Base-by-base conservation (phyloP, 179 eudicot species). In the Spergularia azorica region DNA sequence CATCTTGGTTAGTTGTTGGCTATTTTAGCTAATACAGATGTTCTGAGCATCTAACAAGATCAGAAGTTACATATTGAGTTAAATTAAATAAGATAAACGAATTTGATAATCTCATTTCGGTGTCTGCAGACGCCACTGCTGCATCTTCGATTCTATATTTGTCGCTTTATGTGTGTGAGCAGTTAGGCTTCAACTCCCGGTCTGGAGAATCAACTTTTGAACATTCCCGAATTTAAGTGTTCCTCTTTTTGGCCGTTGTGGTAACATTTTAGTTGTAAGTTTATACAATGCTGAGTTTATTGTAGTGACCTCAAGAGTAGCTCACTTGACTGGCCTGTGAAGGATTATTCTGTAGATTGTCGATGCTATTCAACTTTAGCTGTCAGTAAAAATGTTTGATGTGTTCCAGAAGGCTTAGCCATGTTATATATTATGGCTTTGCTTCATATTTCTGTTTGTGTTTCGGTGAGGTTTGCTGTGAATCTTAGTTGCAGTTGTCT, bases 1-100 rank as follows among this genome's bases (percentile, higher is more conserved):
- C 54, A n/a, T 63, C 67, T 66, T n/a, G 70, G 52, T 66, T 43
- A 65, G 15, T 65, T 65, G 16, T 18, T 38, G 12, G n/a, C 70
- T 13, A 41, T 38, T 38, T 39, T 65, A 65, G 17, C 52, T 6
- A 26, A 26, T 26, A 26, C 32, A 26, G 32, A 26, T 26, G 32
- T 26, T 26, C 32, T 26, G 32, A 26, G 32, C 32, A 26, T 26
- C 32, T 26, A 26, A 26, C 32, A 26, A 26, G 32, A 26, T 26
- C 32, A 26, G 32, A 26, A 26, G 32, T 26, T 26, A 26, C 32
- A 26, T 26, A 26, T 26, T 26, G 32, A 26, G 32, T 26, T 26
- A 26, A 26, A 26, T 26, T 26, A 26, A 26, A 26, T 26, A 26
- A 26, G 32, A 26, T 26, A 26, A 26, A 26, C 32, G 32, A 20